Evolutionary conservation across 177 flowering plant genomes (phyloP), one percentile per base, ranked within the genome.

Genomic region (Vitis hybrid): DNA sequence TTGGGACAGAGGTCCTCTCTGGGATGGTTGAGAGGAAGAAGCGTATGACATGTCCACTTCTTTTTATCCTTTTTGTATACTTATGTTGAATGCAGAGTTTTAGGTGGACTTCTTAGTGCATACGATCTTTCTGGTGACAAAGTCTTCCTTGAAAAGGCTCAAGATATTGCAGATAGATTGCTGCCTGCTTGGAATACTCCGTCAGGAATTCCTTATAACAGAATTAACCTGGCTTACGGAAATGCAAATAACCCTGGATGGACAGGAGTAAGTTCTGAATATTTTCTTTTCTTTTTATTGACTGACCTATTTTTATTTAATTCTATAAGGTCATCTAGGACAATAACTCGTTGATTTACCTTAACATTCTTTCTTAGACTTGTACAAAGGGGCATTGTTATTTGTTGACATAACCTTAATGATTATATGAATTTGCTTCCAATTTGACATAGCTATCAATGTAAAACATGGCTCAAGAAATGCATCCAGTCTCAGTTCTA

Each of bases 111-210:
- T 85, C 88, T 96, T 69, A 96, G 99, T 80, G 86, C 98, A 71
- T 94, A 85, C 83, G 99, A 96, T 83, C 94, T 96, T 60, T 94
- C 98, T n/a, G 88, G 86, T 10, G 98, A 96, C 73, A 86, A 84
- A 66, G 57, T 96, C 56, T 96, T 96, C 78, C 94, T 96, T 72
- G 94, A 90, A 60, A 96, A 96, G 84, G 95, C 99, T 56, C 86
- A 64, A 82, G 98, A 96, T 68, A 92, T 96, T 74, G 98, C 97
- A 61, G 96, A 96, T 70, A 87, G 98, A 70, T 80, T 96, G 78
- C 84, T 96, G 66, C 99, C 99, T 73, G 99, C 99, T 50, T 96
- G 99, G 99, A 80, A 91, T 83, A 87, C 99, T 30, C 86, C 95
- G 56, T 75, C 96, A 17, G 99, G 98, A 49, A 88, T 96, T 65